These are phyloP conservation scores for Musa troglodytarum DNA, from an alignment of 176 grass and related monocot species.

Conservation along the genomic window DNA sequence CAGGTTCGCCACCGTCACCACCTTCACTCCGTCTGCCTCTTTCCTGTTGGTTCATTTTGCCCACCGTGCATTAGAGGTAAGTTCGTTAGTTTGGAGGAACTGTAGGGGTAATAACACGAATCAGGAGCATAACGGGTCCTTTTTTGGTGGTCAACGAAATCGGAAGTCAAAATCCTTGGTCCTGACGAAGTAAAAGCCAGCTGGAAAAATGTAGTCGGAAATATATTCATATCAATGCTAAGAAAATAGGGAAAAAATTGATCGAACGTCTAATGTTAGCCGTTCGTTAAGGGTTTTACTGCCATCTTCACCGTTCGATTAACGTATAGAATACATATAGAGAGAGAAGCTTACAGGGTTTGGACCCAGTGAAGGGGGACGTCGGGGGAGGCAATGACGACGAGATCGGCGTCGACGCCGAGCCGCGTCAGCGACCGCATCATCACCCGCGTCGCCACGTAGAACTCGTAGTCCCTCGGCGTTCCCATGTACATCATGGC, in stretches of 20 bases:
- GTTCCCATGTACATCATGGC: constrained; percentile 99
- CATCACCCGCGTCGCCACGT: constrained; percentile 85
- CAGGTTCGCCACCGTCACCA: constrained; percentile 68
- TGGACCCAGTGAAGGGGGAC: constrained; percentile 63
- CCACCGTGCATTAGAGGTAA: background rate
- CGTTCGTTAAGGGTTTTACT: background rate
- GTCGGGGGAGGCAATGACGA: constrained; percentile 82
- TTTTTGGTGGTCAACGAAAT: background rate
- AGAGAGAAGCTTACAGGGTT: constrained; percentile 54
- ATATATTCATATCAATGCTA: no score
- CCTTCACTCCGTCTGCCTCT: constrained; percentile 81
- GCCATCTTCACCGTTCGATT: no score
- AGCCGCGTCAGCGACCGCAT: constrained; percentile 62
- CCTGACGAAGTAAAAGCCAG: no score
- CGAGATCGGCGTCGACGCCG: constrained; percentile 62
- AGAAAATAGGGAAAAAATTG: no score
- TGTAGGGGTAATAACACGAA: background rate
- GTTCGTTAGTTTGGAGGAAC: background rate
- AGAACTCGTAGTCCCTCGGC: constrained; percentile 96
- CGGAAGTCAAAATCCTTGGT: no score
- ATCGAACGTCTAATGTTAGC: background rate
- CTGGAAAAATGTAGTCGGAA: no score
- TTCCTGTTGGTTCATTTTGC: constrained; percentile 28
- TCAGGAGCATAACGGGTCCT: background rate
- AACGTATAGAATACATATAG: background rate